Base-by-base conservation (phyloP, 2,329 filamentous ascomycete species). In the Epichloe aotearoae region DNA sequence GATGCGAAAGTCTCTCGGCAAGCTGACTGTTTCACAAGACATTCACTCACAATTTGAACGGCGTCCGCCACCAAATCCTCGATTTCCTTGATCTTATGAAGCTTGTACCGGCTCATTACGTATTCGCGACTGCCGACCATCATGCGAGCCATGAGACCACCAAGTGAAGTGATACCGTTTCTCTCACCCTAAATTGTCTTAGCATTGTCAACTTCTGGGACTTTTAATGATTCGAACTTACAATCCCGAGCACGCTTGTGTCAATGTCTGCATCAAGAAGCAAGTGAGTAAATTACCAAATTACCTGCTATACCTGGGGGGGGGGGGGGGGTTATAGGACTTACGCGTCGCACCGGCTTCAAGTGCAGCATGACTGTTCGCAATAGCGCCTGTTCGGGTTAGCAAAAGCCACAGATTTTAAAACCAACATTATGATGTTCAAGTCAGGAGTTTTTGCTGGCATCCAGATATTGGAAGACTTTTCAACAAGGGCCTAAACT, bases 281-380 rank as follows among this genome's bases (percentile, higher is more conserved):
- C 11, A 30, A 10, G 36, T 47, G 7, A 47, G 36, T 19, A 40
- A 12, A 12, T 19, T 12, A 3, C 11, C 15, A 45, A 11, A 45
- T 47, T 17, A 30, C 48, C 30, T 5, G 12, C 14, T 41, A 34
- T 17, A 15, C 26, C 19, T 5, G 23, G 17, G 11, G 1, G 14
- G 10, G 10, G 23, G 17, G 11, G 1, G 14, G 10, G 10, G 30
- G 20, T 5, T 7, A 19, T 4, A 5, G 6, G n/a, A 44, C 45
- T 34, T 40, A 54, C 54, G 84, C 15, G 84, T 88, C 36, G 88
- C 88, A 66, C 88, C 88, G 54, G 87, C 88, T 72, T 94, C 88
- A 43, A 94, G 75, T 48, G 88, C 88, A 64, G 84, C 88, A 71
- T 86, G 89, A 40, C 88, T 87, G 63, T 95, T 95, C 51, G 88